Conservation (phyloP, 177 flowering plant species). For the Telopea speciosissima region DNA sequence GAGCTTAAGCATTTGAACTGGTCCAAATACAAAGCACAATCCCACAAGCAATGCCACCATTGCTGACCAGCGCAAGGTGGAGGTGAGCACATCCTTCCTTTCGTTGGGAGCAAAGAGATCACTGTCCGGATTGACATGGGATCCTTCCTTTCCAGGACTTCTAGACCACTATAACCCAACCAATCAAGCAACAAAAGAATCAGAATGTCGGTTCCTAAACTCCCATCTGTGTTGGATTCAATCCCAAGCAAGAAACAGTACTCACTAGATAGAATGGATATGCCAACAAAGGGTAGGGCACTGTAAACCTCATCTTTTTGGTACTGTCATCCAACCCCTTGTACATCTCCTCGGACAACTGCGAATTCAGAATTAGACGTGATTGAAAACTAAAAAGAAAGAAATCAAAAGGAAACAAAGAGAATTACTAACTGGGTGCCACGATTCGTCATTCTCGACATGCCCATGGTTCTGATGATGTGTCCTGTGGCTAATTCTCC, state of each 20-base stretch:
- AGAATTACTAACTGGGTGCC: slow-evolving; percentile 52
- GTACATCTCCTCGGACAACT: slow-evolving; percentile 48
- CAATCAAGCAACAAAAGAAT: not conserved
- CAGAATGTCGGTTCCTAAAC: not conserved
- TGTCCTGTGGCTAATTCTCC: slow-evolving; percentile 65
- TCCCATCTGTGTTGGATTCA: not conserved
- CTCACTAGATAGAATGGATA: slow-evolving; percentile 56
- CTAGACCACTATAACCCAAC: no score
- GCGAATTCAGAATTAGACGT: not conserved
- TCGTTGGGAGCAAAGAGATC: slow-evolving; percentile 41
- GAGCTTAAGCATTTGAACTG: slow-evolving; percentile 36
- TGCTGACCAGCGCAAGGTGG: slow-evolving; percentile 40
- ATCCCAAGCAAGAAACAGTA: not conserved
- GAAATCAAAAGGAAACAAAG: not conserved
- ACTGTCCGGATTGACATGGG: slow-evolving; percentile 49
- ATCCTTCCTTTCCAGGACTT: slow-evolving; percentile 67
- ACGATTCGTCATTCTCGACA: slow-evolving; percentile 62
- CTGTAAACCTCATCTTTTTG: slow-evolving; percentile 33
- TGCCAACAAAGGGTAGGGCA: slow-evolving; percentile 53
- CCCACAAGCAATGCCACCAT: slow-evolving; percentile 38
- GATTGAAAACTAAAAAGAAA: not conserved
- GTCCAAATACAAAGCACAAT: slow-evolving; percentile 30
- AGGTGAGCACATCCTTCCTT: slow-evolving; percentile 35
- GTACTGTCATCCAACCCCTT: slow-evolving; percentile 29
- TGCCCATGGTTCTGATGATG: slow-evolving; percentile 73